Base-by-base conservation (phyloP, 106 monocot genomes). In the Narthecium ossifragum region DNA sequence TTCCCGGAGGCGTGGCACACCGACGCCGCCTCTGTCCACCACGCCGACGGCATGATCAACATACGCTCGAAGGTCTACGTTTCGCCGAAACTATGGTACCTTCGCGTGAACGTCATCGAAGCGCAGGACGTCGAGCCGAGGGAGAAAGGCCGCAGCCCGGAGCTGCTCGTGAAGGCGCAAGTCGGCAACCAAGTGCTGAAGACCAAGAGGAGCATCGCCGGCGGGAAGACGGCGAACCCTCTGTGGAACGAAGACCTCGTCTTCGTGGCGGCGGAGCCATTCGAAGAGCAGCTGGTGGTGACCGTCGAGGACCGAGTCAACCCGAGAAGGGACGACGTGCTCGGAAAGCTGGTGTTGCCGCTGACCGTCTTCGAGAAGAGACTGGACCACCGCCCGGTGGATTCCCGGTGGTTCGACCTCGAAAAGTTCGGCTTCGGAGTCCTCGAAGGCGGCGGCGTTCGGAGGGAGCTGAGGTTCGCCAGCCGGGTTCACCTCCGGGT, bases 1-100 rank as follows among this genome's bases (percentile, higher is more conserved):
- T 80, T 80, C 58, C 66, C 76, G 0, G 81, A 81, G 57, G 81
- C 81, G 12, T 81, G 81, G 81, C 75, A 81, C 62, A 62, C 81
- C 0, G 81, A 81, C 41, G 75, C 81, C 0, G 75, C 81, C 17
- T 53, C 63, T 12, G 76, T 63, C 25, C 59, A 59, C 25, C 59
- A 59, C 27, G 54, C 61, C 5, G 76, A 76, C 21, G 81, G 81
- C 12, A 66, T 71, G n/a, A 17, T 57, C 25, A 76, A 40, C 53
- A 65, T 76, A 5, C 75, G 78, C 13, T 63, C 71, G 2, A 71
- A 71, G 49, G 71, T 71, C 17, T 71, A 71, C 26, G 54, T 71
- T n/a, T 62, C 62, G 0, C 71, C 71, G 14, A 71, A 71, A 63
- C 71, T 71, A n/a, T 71, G 71, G 71, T 71, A 63, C 48, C 54